Percentiles rank a stretch among this genome's conserved stretches.
Evolutionary conservation across 1,284 basidiomycete species (phyloP).

Genomic region (Omphalotus olearius): DNA sequence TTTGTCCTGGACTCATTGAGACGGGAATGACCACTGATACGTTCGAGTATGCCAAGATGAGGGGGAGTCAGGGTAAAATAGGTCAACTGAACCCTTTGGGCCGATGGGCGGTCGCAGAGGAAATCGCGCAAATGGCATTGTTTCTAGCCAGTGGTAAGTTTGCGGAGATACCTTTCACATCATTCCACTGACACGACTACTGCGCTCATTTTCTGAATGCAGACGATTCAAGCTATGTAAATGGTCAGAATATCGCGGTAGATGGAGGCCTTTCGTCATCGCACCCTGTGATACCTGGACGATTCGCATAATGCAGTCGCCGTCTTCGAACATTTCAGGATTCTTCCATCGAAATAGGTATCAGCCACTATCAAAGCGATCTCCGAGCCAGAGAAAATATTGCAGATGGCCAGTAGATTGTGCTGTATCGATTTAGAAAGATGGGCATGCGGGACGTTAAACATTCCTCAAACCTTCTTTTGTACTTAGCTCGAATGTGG

Average conservation of each 20-base stretch:
- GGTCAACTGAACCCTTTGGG: slow-evolving; percentile 86
- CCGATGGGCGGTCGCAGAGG: slow-evolving; percentile 75
- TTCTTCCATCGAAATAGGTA: background rate
- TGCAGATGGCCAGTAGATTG: too few species aligned
- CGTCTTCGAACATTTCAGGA: background rate
- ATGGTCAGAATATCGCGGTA: slow-evolving; percentile 84
- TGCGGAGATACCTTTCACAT: background rate
- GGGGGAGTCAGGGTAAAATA: slow-evolving; percentile 72
- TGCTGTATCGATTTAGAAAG: too few species aligned
- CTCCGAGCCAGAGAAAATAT: too few species aligned
- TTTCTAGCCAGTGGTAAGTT: slow-evolving; percentile 83
- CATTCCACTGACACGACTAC: slow-evolving; percentile 9
- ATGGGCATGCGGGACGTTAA: too few species aligned
- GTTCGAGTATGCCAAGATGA: slow-evolving; percentile 74
- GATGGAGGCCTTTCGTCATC: slow-evolving; percentile 54
- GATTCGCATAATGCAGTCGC: slow-evolving; percentile 22
- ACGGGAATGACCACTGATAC: slow-evolving; percentile 79
- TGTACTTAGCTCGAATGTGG: too few species aligned
- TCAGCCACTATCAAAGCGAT: too few species aligned
- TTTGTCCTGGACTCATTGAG: slow-evolving; percentile 91
- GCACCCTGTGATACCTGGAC: slow-evolving; percentile 34
- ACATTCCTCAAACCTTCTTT: too few species aligned
- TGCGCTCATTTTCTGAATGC: slow-evolving; percentile 5
- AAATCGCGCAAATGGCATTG: slow-evolving; percentile 80
- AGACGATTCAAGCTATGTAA: slow-evolving; percentile 92